Evolutionary conservation across 1,139 yeast genomes (phyloP).

Genomic region (Pichia sp.): DNA sequence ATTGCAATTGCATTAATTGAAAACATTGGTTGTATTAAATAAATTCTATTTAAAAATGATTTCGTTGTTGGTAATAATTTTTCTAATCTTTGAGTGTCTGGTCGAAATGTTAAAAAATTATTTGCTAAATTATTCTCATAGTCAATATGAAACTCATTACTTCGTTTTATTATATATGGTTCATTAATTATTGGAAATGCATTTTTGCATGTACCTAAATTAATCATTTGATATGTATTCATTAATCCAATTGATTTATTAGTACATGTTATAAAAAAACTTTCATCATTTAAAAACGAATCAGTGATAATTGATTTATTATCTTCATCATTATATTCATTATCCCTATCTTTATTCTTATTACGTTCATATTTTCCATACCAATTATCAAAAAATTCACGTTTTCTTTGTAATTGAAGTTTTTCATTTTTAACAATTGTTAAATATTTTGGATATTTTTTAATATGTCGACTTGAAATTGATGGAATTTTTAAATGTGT

Average conservation of each 20-base stretch:
- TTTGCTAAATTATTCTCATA: conserved; percentile 36
- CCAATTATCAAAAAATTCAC: conserved; percentile 5
- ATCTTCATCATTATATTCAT: background rate
- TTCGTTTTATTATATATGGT: conserved; percentile 4
- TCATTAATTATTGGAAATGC: conserved; percentile 8
- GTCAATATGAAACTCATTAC: conserved; percentile 14
- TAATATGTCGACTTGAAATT: conserved; percentile 10
- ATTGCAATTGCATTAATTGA: conserved; percentile 48
- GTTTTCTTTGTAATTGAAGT: conserved; percentile 1
- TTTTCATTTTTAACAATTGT: background rate
- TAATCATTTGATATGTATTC: conserved; percentile 42
- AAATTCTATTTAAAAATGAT: conserved; percentile 38
- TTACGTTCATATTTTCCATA: background rate
- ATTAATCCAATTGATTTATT: conserved; percentile 39
- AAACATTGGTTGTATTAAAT: conserved; percentile 46
- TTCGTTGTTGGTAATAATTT: background rate
- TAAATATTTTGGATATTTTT: background rate
- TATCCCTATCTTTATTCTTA: too few species aligned
- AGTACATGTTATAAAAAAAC: conserved; percentile 38
- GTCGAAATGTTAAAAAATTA: conserved; percentile 24
- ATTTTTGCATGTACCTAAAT: conserved; percentile 23
- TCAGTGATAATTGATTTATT: background rate
- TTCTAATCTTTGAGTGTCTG: background rate
- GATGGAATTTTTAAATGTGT: conserved; percentile 32
- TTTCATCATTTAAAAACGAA: background rate